A percentile compares a stretch with the other conserved stretches of the same genome.
Conservation (phyloP, 192 early-diverging fungal genomes). For the Umbelopsis sp. region DNA sequence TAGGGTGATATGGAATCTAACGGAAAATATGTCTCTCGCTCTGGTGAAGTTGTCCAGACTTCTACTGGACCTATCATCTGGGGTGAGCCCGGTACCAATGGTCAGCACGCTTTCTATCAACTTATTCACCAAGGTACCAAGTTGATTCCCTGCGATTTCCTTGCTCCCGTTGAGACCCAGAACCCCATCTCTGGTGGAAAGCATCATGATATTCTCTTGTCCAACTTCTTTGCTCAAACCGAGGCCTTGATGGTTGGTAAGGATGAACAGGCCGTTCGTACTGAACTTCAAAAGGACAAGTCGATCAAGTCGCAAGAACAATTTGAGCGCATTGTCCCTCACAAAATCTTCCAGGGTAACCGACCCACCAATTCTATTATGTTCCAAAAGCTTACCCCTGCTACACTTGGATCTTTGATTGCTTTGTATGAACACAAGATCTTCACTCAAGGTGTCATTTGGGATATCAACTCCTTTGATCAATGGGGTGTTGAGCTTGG, state of each 20-base stretch:
- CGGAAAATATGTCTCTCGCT: slow-evolving; percentile 91
- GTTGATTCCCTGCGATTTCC: slow-evolving; percentile 93
- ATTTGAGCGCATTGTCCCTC: slow-evolving; percentile 74
- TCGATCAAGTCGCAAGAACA: slow-evolving; percentile 41
- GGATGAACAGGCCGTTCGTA: slow-evolving; percentile 71
- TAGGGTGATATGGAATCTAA: slow-evolving; percentile 99
- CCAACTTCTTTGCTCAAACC: slow-evolving; percentile 99
- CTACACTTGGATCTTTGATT: slow-evolving; percentile 89
- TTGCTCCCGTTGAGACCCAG: slow-evolving; percentile 91
- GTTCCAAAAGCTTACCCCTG: slow-evolving; percentile 90
- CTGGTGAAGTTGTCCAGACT: slow-evolving; percentile 78
- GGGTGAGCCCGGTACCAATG: slow-evolving; percentile 99
- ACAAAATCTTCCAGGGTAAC: slow-evolving; percentile 99
- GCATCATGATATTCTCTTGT: slow-evolving; percentile 96
- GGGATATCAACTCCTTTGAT: slow-evolving; percentile 98
- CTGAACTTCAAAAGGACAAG: slow-evolving; percentile 75
- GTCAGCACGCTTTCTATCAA: slow-evolving; percentile 99
- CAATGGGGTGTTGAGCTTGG: slow-evolving; percentile 98
- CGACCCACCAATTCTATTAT: slow-evolving; percentile 96
- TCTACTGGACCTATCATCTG: slow-evolving; percentile 97
- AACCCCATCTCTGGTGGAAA: slow-evolving; percentile 85
- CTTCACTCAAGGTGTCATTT: slow-evolving; percentile 97
- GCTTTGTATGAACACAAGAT: slow-evolving; percentile 99
- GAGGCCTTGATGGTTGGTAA: slow-evolving; percentile 98
- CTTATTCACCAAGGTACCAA: slow-evolving; percentile 99